Evolutionary conservation across 2,329 filamentous ascomycete species (phyloP).

Genomic region (Periglandula ipomoeae): DNA sequence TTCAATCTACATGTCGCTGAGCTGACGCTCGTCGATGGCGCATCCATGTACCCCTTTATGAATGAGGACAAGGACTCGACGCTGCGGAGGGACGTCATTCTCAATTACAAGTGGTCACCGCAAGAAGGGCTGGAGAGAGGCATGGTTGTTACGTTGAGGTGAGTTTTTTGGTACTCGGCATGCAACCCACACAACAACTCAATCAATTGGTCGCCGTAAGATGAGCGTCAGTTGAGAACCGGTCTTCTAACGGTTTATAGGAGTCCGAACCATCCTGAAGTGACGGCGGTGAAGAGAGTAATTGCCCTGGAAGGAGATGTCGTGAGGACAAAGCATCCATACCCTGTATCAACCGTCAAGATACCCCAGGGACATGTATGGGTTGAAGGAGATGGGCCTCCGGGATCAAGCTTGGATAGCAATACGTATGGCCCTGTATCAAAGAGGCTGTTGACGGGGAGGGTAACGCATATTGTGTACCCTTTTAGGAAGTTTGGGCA

Average conservation of each 20-base stretch:
- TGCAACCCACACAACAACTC: too few relatives aligned
- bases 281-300: conserved; percentile 70
- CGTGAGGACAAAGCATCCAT: conserved; percentile 56
- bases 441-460: conserved; percentile 64
- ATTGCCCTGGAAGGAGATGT: conserved; percentile 73
- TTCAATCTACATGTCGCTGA: conserved; percentile 54
- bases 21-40: conserved; percentile 46
- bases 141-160: conserved; percentile 68
- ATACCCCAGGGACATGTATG: conserved; percentile 83
- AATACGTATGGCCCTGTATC: conserved; percentile 85
- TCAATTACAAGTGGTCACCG: conserved; percentile 51
- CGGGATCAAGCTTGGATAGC: conserved; percentile 66
- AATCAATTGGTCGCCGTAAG: not conserved
- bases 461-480: conserved; percentile 62
- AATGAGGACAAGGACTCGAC: conserved; percentile 57
- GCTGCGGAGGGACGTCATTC: conserved; percentile 42
- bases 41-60: conserved; percentile 70
- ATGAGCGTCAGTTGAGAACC: not conserved
- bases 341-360: conserved; percentile 44
- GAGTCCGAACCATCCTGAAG: conserved; percentile 61
- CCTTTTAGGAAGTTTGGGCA: conserved; percentile 52
- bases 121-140: conserved; percentile 53
- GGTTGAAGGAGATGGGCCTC: conserved; percentile 83
- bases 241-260: conserved; percentile 29
- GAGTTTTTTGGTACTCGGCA: not conserved